Percentiles rank a stretch among this genome's conserved stretches.
phyloP scores from a whole-genome alignment of 768 basidiomycete genomes.

The Asterophora lycoperdoides region DNA sequence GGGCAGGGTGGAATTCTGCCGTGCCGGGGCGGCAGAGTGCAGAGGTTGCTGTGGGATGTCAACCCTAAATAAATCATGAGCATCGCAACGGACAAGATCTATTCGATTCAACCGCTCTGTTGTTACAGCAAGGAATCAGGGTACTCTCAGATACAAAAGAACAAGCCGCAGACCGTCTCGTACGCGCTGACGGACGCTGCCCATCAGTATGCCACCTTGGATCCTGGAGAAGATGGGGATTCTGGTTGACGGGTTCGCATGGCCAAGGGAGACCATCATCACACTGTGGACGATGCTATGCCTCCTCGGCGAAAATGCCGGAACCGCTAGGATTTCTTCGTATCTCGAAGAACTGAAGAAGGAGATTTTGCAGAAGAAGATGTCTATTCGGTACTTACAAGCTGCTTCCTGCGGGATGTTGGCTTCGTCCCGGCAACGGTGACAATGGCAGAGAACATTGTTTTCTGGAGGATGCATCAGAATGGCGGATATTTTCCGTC shows the following conservation, averaged over 20 bases:
- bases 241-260: constrained; percentile 16
- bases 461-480: constrained; percentile 38
- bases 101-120: too few species aligned
- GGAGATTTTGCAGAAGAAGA: constrained; percentile 18
- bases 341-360: constrained; percentile 16
- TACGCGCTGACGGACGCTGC: constrained; percentile 48
- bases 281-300: constrained; percentile 40
- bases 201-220: constrained; percentile 46
- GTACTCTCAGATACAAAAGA: constrained; percentile 34
- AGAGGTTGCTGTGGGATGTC: too few species aligned
- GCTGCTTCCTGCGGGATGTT: constrained; percentile 39
- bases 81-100: too few species aligned
- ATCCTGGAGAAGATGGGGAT: constrained; percentile 38
- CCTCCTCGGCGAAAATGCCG: constrained; percentile 30
- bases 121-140: constrained; percentile 32
- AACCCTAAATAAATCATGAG: too few species aligned
- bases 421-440: constrained; percentile 34
- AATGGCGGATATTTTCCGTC: constrained; percentile 20
- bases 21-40: too few species aligned
- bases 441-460: constrained; percentile 34
- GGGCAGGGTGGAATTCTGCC: too few species aligned
- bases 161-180: constrained; percentile 43
- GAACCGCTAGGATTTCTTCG: constrained; percentile 30
- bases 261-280: constrained; percentile 28
- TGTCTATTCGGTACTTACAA: constrained; percentile 41